Evolutionary conservation across 345 rosid genomes (phyloP).

Genomic region (Boechera divaricarpa): DNA sequence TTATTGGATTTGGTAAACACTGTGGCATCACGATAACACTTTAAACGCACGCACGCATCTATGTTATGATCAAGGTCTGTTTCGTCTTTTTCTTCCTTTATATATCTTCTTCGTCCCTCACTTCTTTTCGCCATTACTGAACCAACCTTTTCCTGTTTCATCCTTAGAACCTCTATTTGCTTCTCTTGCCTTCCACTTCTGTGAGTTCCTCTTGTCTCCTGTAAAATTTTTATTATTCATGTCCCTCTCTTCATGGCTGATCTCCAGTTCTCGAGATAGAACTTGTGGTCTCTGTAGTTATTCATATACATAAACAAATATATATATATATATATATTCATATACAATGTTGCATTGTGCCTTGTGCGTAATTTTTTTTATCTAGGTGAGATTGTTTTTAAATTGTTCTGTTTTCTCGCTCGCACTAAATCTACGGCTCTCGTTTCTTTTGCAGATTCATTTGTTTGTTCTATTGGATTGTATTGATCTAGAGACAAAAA

Average conservation of each 20-base stretch:
- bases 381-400: too few relatives aligned
- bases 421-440: too few relatives aligned
- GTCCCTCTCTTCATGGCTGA: too few relatives aligned
- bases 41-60: constrained; percentile 21
- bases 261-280: background rate
- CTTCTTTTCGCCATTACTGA: background rate
- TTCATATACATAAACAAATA: too few relatives aligned
- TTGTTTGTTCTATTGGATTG: background rate
- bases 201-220: background rate
- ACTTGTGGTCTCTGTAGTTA: background rate
- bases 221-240: background rate
- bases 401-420: background rate
- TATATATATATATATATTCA: too few relatives aligned
- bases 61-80: background rate
- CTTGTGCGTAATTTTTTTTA: too few relatives aligned
- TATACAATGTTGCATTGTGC: background rate
- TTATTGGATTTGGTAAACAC: constrained; percentile 20
- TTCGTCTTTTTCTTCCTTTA: background rate
- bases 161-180: background rate
- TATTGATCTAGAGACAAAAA: background rate
- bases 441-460: background rate
- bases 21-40: constrained; percentile 4
- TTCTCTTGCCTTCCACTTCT: background rate
- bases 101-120: background rate
- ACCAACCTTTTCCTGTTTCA: background rate